These are phyloP conservation scores for Alternaria ethzedia DNA, from an alignment of 2,329 filamentous ascomycete genomes.

Conservation along the genomic window DNA sequence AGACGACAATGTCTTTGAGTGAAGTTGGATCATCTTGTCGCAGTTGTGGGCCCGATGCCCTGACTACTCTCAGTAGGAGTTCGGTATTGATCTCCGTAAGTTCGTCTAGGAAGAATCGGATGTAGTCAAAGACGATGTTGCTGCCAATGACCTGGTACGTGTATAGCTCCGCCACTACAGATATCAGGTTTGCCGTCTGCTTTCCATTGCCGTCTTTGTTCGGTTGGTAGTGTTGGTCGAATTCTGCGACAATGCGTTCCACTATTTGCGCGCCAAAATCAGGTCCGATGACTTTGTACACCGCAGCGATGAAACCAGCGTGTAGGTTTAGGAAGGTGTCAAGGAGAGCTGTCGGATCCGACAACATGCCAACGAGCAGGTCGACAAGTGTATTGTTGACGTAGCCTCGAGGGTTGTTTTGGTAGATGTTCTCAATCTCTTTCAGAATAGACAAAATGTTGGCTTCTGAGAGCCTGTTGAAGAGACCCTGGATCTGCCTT, in stretches of 20 bases:
- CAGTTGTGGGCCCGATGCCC: conserved; percentile 78
- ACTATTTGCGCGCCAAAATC: conserved; percentile 90
- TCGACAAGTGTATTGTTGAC: conserved; percentile 83
- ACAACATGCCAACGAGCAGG: conserved; percentile 78
- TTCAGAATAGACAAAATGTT: conserved; percentile 84
- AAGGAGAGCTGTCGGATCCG: conserved; percentile 76
- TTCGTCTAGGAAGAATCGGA: conserved; percentile 75
- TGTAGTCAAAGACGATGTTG: conserved; percentile 87
- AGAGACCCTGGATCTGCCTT: conserved; percentile 82
- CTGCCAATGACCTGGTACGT: conserved; percentile 87
- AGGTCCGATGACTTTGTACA: conserved; percentile 85
- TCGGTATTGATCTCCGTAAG: conserved; percentile 89
- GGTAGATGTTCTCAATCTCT: conserved; percentile 83
- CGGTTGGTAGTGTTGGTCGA: conserved; percentile 68
- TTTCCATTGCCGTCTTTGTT: conserved; percentile 48
- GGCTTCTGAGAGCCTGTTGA: conserved; percentile 92
- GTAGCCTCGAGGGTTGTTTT: conserved; percentile 82
- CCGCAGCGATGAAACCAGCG: conserved; percentile 84
- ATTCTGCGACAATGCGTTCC: conserved; percentile 76
- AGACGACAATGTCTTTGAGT: conserved; percentile 84
- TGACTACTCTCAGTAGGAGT: conserved; percentile 81
- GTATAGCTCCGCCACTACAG: conserved; percentile 85
- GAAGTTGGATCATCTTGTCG: conserved; percentile 87
- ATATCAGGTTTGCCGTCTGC: conserved; percentile 79
- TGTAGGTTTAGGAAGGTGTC: conserved; percentile 92